Base-by-base conservation (phyloP, 2,329 filamentous ascomycete species). In the Neopestalotiopsis clavispora region DNA sequence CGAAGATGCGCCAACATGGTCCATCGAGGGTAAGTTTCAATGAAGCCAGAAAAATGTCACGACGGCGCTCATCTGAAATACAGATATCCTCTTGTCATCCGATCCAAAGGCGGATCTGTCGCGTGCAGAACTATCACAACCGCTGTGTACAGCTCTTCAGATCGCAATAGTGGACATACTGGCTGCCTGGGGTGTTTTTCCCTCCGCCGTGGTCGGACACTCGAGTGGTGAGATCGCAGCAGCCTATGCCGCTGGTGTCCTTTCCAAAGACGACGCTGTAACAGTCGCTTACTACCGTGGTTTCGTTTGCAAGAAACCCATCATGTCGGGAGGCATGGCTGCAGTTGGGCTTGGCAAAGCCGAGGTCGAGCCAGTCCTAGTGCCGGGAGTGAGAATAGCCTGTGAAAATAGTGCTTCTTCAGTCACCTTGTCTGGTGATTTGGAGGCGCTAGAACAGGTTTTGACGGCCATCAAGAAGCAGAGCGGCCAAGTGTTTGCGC, bases 321-420 rank as follows among this genome's bases (percentile, higher is more conserved):
- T 17, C 7, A 14, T 12, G 7, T 6, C 71, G 3, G 67, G 28
- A n/a, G 34, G 14, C 38, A 28, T 49, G 30, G 30, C 40, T 20
- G 32, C 12, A 7, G 30, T 58, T 17, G 58, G 28, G 7, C 20
- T 13, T 10, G 30, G 58, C 13, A 14, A 14, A 4, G 12, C 38
- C 9, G 12, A 61, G 14, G 58, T 61, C 28, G 32, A 34, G 9
- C 13, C 58, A 10, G 2, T 4, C 10, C 38, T 12, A 12, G 4
- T 61, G 17, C 17, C 38, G 14, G 4, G 65, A 7, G 34, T 61
- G 28, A 40, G 64, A 1, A 57, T 71, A 23, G 63, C 10, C 30
- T 58, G 32, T 28, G 49, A 71, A 52, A 71, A 71, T 61, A 42
- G 10, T n/a, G 32, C 57, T 9, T 23, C 17, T 17, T 66, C 65